A percentile compares a stretch with the other conserved stretches of the same genome.
phyloP scores from a whole-genome alignment of 1,284 basidiomycete genomes.

The Tilletiopsis washingtonensis region DNA sequence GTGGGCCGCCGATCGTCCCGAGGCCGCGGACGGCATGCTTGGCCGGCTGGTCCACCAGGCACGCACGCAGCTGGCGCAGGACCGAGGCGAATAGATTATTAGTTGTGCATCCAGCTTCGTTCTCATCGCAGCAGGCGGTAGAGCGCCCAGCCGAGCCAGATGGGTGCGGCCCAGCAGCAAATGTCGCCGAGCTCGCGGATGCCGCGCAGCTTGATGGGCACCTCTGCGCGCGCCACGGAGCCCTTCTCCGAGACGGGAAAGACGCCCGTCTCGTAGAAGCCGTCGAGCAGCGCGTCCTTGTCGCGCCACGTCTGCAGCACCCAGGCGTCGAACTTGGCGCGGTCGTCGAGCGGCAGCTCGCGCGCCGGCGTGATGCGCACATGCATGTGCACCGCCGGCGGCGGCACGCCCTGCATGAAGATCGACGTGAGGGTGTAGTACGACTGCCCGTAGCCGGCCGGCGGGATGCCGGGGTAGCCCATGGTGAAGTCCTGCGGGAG shows the following conservation, averaged over 20 bases:
- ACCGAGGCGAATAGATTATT: no score
- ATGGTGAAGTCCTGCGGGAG: slow-evolving; percentile 54
- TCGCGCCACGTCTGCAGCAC: slow-evolving; percentile 66
- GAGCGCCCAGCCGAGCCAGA: slow-evolving; percentile 1
- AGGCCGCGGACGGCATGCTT: no score
- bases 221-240: slow-evolving; percentile 5
- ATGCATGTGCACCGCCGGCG: slow-evolving; percentile 74
- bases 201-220: slow-evolving; percentile 21
- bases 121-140: no score
- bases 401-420: slow-evolving; percentile 72
- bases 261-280: slow-evolving; percentile 53
- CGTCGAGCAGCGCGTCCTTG: slow-evolving; percentile 69
- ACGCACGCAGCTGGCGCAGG: no score
- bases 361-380: slow-evolving; percentile 10
- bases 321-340: slow-evolving; percentile 71
- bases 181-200: slow-evolving; percentile 24
- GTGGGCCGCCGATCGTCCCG: no score
- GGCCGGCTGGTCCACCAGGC: no score
- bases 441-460: slow-evolving; percentile 60
- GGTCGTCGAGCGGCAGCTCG: slow-evolving; percentile 52
- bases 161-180: slow-evolving; percentile 16
- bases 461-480: slow-evolving; percentile 69
- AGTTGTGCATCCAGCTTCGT: no score
- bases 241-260: slow-evolving; percentile 24
- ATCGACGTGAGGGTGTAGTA: slow-evolving; percentile 77